Evolutionary conservation across 805 yeast species (phyloP).

Genomic region (Pichia rugopelliculosa): DNA sequence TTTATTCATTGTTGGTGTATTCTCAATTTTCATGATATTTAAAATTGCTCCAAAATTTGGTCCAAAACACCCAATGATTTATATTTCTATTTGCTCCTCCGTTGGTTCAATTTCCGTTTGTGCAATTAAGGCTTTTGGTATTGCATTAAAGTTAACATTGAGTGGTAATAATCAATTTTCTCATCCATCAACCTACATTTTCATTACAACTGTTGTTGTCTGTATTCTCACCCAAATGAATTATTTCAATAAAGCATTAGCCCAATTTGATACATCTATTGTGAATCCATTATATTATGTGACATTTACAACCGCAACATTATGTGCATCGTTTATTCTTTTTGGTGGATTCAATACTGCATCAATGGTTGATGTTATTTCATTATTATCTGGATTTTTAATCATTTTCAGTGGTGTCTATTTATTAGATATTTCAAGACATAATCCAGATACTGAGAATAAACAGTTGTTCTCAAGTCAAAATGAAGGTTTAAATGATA

Average conservation of each 20-base stretch:
- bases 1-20: constrained; percentile 52
- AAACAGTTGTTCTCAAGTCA: constrained; percentile 35
- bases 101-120: constrained; percentile 90
- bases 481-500: constrained; percentile 48
- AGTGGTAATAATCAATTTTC: constrained; percentile 84
- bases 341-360: constrained; percentile 85
- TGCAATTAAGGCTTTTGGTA: constrained; percentile 90
- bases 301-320: constrained; percentile 82
- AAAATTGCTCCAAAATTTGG: constrained; percentile 79
- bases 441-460: constrained; percentile 39
- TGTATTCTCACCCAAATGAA: constrained; percentile 91
- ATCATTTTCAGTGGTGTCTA: constrained; percentile 86
- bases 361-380: constrained; percentile 68
- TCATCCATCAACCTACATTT: constrained; percentile 76
- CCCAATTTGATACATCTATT: constrained; percentile 86
- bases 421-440: constrained; percentile 69
- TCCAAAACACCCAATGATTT: constrained; percentile 75
- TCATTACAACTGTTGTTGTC: constrained; percentile 65
- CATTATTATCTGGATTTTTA: constrained; percentile 76
- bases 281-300: constrained; percentile 90
- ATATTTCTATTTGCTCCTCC: constrained; percentile 80
- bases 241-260: constrained; percentile 87
- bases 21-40: constrained; percentile 73
- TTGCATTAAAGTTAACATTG: constrained; percentile 78
- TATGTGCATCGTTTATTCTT: constrained; percentile 76